Conservation (phyloP, 805 yeast genomes). For the Sporopachydermia quercuum region DNA sequence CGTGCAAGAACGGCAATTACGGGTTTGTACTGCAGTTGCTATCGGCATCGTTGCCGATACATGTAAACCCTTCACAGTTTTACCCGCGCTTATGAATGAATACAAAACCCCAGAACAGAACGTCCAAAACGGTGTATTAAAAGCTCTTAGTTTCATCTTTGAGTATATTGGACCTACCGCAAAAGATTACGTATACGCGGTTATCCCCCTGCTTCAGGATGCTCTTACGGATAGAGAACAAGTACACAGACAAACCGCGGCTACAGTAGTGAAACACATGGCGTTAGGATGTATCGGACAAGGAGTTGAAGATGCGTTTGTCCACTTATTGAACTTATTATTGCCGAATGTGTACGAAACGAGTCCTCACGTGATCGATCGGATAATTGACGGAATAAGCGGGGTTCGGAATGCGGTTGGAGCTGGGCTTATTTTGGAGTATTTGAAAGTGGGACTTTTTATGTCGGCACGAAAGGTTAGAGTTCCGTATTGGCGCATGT, state of each 20-base stretch:
- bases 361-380: slow-evolving; percentile 83
- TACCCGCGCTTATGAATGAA: slow-evolving; percentile 93
- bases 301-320: slow-evolving; percentile 68
- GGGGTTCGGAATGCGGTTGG: slow-evolving; percentile 64
- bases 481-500: slow-evolving; percentile 71
- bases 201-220: slow-evolving; percentile 69
- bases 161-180: slow-evolving; percentile 80
- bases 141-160: slow-evolving; percentile 79
- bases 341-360: slow-evolving; percentile 88
- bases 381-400: slow-evolving; percentile 71
- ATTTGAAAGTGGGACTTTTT: slow-evolving; percentile 77
- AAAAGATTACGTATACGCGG: slow-evolving; percentile 66
- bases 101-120: slow-evolving; percentile 83
- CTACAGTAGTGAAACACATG: slow-evolving; percentile 70
- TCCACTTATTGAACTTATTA: slow-evolving; percentile 67
- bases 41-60: slow-evolving; percentile 92
- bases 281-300: slow-evolving; percentile 65
- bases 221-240: slow-evolving; percentile 82
- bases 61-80: slow-evolving; percentile 82
- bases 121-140: slow-evolving; percentile 90
- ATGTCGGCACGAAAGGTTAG: slow-evolving; percentile 89
- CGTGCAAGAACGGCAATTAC: slow-evolving; percentile 89
- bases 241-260: slow-evolving; percentile 92
- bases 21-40: slow-evolving; percentile 97
- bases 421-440: slow-evolving; percentile 55